phyloP scores from a whole-genome alignment of 306 rosid species.

The Casuarina equisetifolia region DNA sequence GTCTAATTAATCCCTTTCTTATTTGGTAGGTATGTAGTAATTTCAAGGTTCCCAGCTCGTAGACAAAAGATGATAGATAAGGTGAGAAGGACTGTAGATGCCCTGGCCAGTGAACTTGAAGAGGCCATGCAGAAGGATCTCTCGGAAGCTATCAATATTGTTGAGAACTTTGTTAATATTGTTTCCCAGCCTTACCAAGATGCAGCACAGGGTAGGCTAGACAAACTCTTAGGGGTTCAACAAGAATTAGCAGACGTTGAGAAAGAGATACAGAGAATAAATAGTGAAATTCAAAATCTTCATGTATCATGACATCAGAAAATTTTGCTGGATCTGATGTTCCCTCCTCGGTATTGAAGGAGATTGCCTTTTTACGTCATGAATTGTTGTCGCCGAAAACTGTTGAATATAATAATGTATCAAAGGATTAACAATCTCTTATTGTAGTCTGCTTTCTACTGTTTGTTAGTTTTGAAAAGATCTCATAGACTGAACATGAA shows the following conservation, averaged over 20 bases:
- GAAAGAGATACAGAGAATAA: constrained; percentile 64
- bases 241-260: constrained; percentile 60
- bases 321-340: not conserved
- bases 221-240: constrained; percentile 58
- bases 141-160: constrained; percentile 49
- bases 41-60: constrained; percentile 73
- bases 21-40: constrained; percentile 58
- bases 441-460: not conserved
- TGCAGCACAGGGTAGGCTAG: constrained; percentile 64
- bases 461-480: no score
- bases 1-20: constrained; percentile 14
- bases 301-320: constrained; percentile 53
- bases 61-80: constrained; percentile 63
- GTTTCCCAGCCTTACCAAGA: constrained; percentile 76
- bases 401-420: not conserved
- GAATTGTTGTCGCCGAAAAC: not conserved
- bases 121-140: constrained; percentile 91
- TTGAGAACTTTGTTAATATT: constrained; percentile 54
- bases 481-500: no score
- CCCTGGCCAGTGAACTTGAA: constrained; percentile 70
- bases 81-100: constrained; percentile 73
- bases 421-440: not conserved
- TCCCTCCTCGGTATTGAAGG: not conserved
- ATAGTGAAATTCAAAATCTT: constrained; percentile 79
- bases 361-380: not conserved